Conservation (phyloP, 257 asterid genomes). For the Orobanche coerulescens region DNA sequence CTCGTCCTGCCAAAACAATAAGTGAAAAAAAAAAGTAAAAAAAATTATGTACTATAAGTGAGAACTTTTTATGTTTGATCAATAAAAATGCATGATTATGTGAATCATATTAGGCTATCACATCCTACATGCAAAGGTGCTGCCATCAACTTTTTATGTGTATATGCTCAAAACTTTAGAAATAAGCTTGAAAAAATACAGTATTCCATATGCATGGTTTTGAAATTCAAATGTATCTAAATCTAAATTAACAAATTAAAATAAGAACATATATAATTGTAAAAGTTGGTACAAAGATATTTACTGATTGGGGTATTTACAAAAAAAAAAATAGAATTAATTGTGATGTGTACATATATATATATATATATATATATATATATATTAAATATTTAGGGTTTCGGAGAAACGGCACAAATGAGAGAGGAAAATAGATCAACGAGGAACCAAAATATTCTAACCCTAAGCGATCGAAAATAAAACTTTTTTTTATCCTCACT, state of each 20-base stretch:
- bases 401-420: too few species aligned
- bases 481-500: too few species aligned
- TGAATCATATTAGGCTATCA: conserved; percentile 20
- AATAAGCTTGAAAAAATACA: conserved; percentile 21
- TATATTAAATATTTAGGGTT: too few species aligned
- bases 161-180: conserved; percentile 25
- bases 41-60: conserved; percentile 12
- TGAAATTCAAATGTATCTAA: conserved; percentile 14
- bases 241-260: too few species aligned
- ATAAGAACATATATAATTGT: background rate
- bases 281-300: background rate
- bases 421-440: too few species aligned
- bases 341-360: too few species aligned
- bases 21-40: background rate
- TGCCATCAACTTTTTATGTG: background rate
- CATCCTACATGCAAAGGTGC: background rate
- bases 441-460: too few species aligned
- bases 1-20: conserved; percentile 53
- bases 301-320: background rate
- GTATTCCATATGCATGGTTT: conserved; percentile 18
- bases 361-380: too few species aligned
- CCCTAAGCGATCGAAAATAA: too few species aligned
- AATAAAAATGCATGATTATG: too few species aligned
- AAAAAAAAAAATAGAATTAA: too few species aligned
- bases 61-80: too few species aligned